A percentile compares a stretch with the other conserved stretches of the same genome.
These are phyloP conservation scores for Cucumis cinereus DNA, from an alignment of 306 rosid genomes.

Conservation along the genomic window DNA sequence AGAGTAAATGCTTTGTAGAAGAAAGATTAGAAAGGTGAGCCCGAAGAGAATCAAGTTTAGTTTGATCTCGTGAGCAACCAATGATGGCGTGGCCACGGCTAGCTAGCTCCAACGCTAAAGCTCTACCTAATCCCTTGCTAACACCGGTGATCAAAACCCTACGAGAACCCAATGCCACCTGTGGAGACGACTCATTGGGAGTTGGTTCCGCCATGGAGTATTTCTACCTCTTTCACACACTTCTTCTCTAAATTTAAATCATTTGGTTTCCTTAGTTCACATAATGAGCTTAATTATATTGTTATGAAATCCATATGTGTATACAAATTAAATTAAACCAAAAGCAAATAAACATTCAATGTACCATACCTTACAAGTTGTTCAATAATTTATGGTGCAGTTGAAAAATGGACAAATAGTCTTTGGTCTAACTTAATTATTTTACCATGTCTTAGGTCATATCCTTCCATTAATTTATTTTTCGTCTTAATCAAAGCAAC, in stretches of 20 bases:
- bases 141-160: slow-evolving; percentile 64
- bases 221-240: too few species aligned
- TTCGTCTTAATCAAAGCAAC: too few species aligned
- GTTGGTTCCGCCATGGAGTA: background rate
- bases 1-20: slow-evolving; percentile 33
- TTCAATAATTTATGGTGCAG: background rate
- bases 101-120: slow-evolving; percentile 60
- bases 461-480: too few species aligned
- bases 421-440: too few species aligned
- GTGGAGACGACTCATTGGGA: background rate
- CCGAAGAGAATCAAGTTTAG: slow-evolving; percentile 40
- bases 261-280: background rate
- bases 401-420: background rate
- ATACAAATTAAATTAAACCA: too few species aligned
- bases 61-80: slow-evolving; percentile 69
- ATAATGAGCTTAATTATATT: too few species aligned
- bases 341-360: too few species aligned
- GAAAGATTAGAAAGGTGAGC: slow-evolving; percentile 17
- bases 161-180: background rate
- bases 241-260: too few species aligned
- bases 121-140: slow-evolving; percentile 66
- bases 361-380: background rate
- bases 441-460: too few species aligned
- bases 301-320: too few species aligned
- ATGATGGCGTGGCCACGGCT: slow-evolving; percentile 54